Evolutionary conservation across 345 rosid species (phyloP).

Genomic region (Corchorus olitorius): DNA sequence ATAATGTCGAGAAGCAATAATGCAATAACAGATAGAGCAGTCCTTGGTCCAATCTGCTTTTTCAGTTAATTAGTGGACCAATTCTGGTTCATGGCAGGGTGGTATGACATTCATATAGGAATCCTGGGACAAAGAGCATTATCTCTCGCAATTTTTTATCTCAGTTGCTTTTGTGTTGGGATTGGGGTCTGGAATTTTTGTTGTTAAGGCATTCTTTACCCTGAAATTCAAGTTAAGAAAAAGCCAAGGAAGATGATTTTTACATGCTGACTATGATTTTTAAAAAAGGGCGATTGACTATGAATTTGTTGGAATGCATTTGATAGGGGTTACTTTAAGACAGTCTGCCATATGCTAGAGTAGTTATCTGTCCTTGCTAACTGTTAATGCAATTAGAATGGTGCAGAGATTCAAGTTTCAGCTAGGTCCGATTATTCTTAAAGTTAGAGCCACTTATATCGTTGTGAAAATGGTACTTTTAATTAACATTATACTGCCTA

Average conservation of each 20-base stretch:
- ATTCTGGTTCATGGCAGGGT: neutral
- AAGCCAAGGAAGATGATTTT: neutral
- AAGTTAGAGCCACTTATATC: neutral
- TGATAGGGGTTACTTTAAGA: neutral
- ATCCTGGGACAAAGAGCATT: conserved; percentile 3
- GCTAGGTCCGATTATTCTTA: neutral
- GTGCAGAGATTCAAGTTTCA: neutral
- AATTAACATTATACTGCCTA: neutral
- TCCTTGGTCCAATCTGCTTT: neutral
- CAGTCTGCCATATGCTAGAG: neutral
- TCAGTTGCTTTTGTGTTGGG: neutral
- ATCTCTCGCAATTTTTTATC: neutral
- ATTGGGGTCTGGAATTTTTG: neutral
- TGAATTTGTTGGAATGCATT: neutral
- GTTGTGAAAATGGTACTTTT: conserved; percentile 6
- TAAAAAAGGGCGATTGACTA: neutral
- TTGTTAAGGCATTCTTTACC: no score
- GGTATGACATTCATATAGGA: neutral
- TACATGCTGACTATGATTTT: neutral
- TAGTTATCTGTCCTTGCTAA: conserved; percentile 4
- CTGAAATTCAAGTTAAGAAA: neutral
- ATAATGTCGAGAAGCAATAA: neutral
- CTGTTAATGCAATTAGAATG: conserved; percentile 3
- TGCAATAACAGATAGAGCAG: conserved; percentile 5
- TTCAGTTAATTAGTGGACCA: neutral